Evolutionary conservation across 352 stramenopile genomes (phyloP), one percentile per base, ranked within the genome.

Genomic region (Phytopythium aichiense): DNA sequence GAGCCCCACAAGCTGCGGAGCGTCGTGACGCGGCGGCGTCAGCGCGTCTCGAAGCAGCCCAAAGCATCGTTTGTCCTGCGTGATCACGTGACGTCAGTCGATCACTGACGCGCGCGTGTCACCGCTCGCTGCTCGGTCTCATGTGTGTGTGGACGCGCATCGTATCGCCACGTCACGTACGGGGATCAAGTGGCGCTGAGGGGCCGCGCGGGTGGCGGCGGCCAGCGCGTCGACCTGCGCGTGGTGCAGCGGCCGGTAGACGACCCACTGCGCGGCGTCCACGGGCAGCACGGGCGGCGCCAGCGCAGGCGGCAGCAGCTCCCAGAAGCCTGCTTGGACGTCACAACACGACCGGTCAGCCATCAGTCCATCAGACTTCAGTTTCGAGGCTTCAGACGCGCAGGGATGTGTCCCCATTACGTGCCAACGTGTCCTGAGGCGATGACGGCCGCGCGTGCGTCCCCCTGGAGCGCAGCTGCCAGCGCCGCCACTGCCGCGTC

Each of bases 21-120:
- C 45, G 31, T 57, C 1, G 58, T 28, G 7, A 35, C 49, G 65
- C 20, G 58, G 59, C 16, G 25, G 56, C 40, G 58, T 54, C 31
- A 87, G 61, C 18, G 60, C 60, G 5, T 78, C 58, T 0, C 62
- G 56, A 22, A 88, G 65, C 25, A 72, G 50, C 9, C 49, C 46
- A 52, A 84, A 87, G 61, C 79, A 87, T 48, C 72, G 51, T 48
- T 88, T 88, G 61, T 88, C 79, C 79, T 88, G 46, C 25, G 2
- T 16, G 33, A 31, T 31, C 28, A 42, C 50, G 22, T 40, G 35
- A 40, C 23, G 12, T 20, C 43, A 8, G 25, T 9, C 52, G 58
- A 4, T n/a, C n/a, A 22, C 40, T 23, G 45, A 51, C 22, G 22
- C 45, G 11, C 7, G 45, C 22, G 45, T 18, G 45, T 51, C 22